Evolutionary conservation across 139 green algal species (phyloP), one percentile per base, ranked within the genome.

Genomic region (Micromonas commoda): DNA sequence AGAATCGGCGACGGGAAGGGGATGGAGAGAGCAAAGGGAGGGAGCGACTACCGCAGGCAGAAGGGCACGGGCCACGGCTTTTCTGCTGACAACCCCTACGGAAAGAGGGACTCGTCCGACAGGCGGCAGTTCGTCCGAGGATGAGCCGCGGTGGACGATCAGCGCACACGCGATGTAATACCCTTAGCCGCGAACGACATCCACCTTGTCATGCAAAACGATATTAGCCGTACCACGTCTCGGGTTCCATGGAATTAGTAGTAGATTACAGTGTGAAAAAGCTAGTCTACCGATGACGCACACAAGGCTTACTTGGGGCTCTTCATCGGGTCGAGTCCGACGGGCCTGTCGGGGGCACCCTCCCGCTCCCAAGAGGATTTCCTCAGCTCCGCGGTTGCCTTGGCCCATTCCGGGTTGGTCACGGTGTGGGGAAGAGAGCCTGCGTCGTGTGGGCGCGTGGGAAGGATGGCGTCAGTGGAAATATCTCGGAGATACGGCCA

Each of bases 61-160:
- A 69, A 71, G 16, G 73, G 78, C 20, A 87, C 82, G 24, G 93
- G 91, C 0, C 93, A 97, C 80, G 78, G 77, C 21, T 98, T 98
- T 85, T 93, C 85, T 72, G 89, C 88, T 0, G 76, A 73, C 13
- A 98, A 97, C 79, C 92, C 94, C 0, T 94, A 97, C 70, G 94
- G 94, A 32, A 88, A 89, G 66, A 81, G 82, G 6, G 63, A 65
- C 2, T 71, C 31, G 24, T 85, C 81, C 0, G 91, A 97, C 84
- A 92, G 83, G 31, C 85, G 91, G 21, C 93, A 97, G 74, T 93
- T 88, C 52, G 29, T 75, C 32, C 68, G 68, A 38, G 37, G 35
- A 32, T 75, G n/a, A n/a, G n/a, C n/a, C n/a, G n/a, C n/a, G n/a
- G n/a, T n/a, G n/a, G n/a, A n/a, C n/a, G n/a, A n/a, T n/a, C n/a